Conservation (phyloP, 768 basidiomycete genomes). For the Russula ochroleuca region DNA sequence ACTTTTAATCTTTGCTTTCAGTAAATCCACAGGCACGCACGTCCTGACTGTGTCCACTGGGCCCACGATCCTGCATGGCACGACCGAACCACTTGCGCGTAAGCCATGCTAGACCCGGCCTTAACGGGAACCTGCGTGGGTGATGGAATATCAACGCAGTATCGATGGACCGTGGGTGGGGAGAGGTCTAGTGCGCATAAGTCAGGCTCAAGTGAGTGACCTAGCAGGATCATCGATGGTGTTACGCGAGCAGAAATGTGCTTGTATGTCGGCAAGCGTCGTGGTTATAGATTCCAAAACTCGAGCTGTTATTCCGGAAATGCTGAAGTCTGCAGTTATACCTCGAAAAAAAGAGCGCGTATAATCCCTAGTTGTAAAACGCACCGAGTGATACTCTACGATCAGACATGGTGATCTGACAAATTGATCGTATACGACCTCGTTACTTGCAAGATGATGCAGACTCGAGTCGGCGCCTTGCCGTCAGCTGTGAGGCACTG, state of each 20-base stretch:
- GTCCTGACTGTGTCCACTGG: slow-evolving; percentile 89
- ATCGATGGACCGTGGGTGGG: no score
- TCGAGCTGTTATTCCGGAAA: slow-evolving; percentile 88
- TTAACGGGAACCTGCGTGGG: slow-evolving; percentile 86
- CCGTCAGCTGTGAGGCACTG: no score
- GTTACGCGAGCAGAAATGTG: slow-evolving; percentile 47
- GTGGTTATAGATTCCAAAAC: slow-evolving; percentile 66
- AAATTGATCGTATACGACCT: slow-evolving; percentile 81
- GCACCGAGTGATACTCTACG: slow-evolving; percentile 62
- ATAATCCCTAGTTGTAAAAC: no score
- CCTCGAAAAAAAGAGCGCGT: neutral
- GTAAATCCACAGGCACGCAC: no score
- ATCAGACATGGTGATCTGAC: slow-evolving; percentile 72
- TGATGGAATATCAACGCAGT: slow-evolving; percentile 70
- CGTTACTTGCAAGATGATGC: slow-evolving; percentile 40
- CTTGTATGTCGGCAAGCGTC: slow-evolving; percentile 74
- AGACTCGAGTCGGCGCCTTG: no score
- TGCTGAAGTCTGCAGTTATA: slow-evolving; percentile 43
- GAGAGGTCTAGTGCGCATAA: no score
- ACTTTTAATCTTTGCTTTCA: slow-evolving; percentile 75
- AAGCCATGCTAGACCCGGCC: slow-evolving; percentile 93
- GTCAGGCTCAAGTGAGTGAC: no score
- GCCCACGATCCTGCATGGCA: slow-evolving; percentile 81
- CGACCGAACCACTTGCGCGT: slow-evolving; percentile 88
- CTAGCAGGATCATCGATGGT: no score